phyloP scores from a whole-genome alignment of 345 rosid genomes.

The Populus simonii region DNA sequence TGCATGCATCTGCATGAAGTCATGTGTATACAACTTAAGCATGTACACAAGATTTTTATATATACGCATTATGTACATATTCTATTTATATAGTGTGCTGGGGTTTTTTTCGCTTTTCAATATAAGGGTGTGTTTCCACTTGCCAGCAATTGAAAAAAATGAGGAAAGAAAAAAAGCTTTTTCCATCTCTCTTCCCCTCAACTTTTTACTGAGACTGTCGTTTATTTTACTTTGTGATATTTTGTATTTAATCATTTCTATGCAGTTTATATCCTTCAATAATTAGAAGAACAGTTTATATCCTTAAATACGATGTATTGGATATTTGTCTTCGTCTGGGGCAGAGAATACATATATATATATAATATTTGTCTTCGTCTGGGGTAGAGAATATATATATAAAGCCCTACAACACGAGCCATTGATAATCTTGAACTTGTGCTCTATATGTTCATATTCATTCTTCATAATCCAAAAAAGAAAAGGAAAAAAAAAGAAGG shows the following conservation, averaged over 20 bases:
- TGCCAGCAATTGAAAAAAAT: neutral
- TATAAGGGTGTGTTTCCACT: neutral
- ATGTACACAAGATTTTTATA: neutral
- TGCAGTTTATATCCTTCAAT: no score
- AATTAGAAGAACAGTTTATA: neutral
- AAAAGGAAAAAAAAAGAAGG: no score
- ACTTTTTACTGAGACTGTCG: neutral
- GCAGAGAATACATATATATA: neutral
- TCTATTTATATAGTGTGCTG: neutral
- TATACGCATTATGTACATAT: neutral
- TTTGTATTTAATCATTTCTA: no score
- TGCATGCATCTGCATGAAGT: neutral
- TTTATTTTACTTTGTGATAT: neutral
- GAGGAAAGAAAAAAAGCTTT: neutral
- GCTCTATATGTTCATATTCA: neutral
- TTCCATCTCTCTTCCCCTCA: neutral
- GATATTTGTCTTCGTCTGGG: neutral
- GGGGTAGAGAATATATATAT: no score
- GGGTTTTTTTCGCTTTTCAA: constrained; percentile 7
- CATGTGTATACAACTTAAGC: neutral
- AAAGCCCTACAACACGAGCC: neutral
- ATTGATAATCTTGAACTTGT: neutral
- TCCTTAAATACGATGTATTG: neutral
- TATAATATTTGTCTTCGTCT: no score
- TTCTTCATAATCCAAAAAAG: neutral